Base-by-base conservation (phyloP, 805 yeast genomes). In the Lachancea sp. region DNA sequence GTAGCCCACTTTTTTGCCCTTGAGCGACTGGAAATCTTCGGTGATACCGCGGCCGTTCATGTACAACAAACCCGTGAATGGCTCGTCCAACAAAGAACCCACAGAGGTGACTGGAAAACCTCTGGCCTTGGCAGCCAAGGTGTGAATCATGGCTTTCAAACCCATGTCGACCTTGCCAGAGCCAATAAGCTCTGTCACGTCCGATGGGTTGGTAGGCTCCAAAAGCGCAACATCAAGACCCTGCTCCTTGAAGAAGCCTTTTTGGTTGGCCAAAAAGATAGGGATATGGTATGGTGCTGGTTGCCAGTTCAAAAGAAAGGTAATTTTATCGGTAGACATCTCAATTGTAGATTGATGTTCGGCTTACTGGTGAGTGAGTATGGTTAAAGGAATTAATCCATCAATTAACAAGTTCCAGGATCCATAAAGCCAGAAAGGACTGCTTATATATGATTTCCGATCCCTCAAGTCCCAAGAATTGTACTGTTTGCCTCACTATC, bases 131-230 rank as follows among this genome's bases (percentile, higher is more conserved):
- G 79, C 81, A 44, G 81, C 81, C 47, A 76, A 62, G 4, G 81
- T 76, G 54, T 76, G 81, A 52, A 76, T 75, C 81, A 76, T 76
- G 36, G 81, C 81, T 57, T 76, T 76, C 49, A 76, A 65, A 12
- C 81, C 81, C 77, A 76, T 73, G 60, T 76, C 80, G 40, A 74
- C 67, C 50, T 76, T 76, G 26, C 81, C 81, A 1, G 76, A 68
- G 6, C 81, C 81, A 57, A 76, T 72, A 49, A 76, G 63, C 48
- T 76, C 79, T 22, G 80, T 76, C 36, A 75, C 81, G 57, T 76
- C 81, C 12, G 78, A 73, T 18, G 81, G 80, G 51, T 75, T 75
- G 36, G 77, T 69, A 42, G 81, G 81, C 56, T 76, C 79, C 50
- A 76, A 57, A 42, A 76, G 68, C 9, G 81, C 74, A 45, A 76